A percentile compares a stretch with the other conserved stretches of the same genome.
These are phyloP conservation scores for Saturnispora ahearnii DNA, from an alignment of 805 yeast species.

Conservation along the genomic window DNA sequence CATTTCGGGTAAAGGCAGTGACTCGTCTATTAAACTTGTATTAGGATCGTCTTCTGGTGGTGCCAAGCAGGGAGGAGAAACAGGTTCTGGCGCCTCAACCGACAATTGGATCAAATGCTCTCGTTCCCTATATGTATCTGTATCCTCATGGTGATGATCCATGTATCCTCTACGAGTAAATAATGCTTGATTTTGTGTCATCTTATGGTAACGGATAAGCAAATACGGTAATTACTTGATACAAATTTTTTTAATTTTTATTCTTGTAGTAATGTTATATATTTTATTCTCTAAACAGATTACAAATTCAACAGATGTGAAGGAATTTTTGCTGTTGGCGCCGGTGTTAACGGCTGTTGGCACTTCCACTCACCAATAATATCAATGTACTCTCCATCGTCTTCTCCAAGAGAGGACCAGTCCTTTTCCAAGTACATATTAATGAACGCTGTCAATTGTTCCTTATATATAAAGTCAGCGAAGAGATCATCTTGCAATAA, in stretches of 20 bases:
- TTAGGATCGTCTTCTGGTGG: slow-evolving; percentile 3
- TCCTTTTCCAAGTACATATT: slow-evolving; percentile 9
- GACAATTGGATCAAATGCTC: background rate
- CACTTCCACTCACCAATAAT: slow-evolving; percentile 50
- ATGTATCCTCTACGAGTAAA: background rate
- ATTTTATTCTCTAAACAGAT: too few relatives aligned
- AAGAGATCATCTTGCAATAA: slow-evolving; percentile 16
- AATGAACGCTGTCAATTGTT: slow-evolving; percentile 5
- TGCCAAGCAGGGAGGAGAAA: background rate
- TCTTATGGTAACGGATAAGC: background rate
- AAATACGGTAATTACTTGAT: background rate
- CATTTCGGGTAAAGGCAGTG: slow-evolving; percentile 3
- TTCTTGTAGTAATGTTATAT: background rate
- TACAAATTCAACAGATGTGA: slow-evolving; percentile 17
- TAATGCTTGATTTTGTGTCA: background rate
- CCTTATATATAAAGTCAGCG: slow-evolving; percentile 15
- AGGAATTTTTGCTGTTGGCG: slow-evolving; percentile 45
- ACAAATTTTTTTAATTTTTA: background rate
- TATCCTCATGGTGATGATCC: background rate
- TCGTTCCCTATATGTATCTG: background rate
- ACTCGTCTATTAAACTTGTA: slow-evolving; percentile 2
- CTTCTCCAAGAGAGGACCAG: slow-evolving; percentile 6
- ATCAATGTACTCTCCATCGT: slow-evolving; percentile 36
- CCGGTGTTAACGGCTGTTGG: slow-evolving; percentile 42
- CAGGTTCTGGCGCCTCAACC: slow-evolving; percentile 4